Evolutionary conservation across 345 rosid genomes (phyloP).

Genomic region (Dimocarpus longan): DNA sequence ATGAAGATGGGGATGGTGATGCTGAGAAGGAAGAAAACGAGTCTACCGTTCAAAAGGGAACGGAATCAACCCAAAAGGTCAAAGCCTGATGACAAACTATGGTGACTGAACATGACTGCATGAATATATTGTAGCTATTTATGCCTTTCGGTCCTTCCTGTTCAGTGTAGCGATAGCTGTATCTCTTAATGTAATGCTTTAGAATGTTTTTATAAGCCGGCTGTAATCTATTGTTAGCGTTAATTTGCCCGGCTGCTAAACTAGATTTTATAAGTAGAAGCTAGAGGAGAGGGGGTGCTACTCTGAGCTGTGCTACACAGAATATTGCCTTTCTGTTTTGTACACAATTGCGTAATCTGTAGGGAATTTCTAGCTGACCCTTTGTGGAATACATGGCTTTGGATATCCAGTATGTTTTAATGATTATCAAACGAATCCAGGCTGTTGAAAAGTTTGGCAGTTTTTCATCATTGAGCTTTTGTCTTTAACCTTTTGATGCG

Average conservation of each 20-base stretch:
- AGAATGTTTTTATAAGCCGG: slow-evolving; percentile 24
- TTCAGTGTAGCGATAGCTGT: neutral
- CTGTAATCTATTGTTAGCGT: slow-evolving; percentile 29
- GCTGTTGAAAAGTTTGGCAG: neutral
- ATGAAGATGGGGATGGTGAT: slow-evolving; percentile 58
- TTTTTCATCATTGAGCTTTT: neutral
- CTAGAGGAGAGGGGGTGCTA: slow-evolving; percentile 22
- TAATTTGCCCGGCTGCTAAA: slow-evolving; percentile 21
- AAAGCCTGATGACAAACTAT: slow-evolving; percentile 33
- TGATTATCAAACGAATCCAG: neutral
- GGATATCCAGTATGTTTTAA: neutral
- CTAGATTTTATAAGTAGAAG: slow-evolving; percentile 23
- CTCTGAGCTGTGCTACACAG: slow-evolving; percentile 20
- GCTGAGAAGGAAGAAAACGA: slow-evolving; percentile 44
- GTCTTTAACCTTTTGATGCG: neutral
- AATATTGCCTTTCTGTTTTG: slow-evolving; percentile 17
- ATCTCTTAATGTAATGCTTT: slow-evolving; percentile 20
- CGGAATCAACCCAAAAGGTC: slow-evolving; percentile 33
- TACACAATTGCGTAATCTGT: slow-evolving; percentile 28
- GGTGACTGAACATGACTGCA: slow-evolving; percentile 16
- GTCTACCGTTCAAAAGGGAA: slow-evolving; percentile 41
- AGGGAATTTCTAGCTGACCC: slow-evolving; percentile 23
- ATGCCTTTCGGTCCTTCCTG: neutral
- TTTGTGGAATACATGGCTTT: slow-evolving; percentile 2
- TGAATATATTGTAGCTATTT: slow-evolving; percentile 21